Evolutionary conservation across 129 eudicot genomes (phyloP).

Genomic region (Sambucus nigra): DNA sequence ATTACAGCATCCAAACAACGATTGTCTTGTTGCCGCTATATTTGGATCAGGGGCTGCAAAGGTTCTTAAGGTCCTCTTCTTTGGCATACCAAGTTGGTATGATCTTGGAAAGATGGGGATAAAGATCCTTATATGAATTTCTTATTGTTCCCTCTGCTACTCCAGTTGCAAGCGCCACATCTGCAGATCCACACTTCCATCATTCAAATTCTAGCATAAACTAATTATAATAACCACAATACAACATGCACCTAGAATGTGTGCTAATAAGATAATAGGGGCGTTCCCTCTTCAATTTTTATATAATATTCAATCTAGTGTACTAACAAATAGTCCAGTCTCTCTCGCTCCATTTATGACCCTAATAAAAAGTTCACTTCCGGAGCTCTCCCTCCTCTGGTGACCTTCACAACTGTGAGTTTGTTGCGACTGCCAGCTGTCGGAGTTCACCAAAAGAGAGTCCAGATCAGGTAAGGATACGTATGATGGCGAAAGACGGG

Average conservation of each 20-base stretch:
- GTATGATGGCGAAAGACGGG: too few species aligned
- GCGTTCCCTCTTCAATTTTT: not conserved
- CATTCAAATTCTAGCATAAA: not conserved
- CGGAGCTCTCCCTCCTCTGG: too few species aligned
- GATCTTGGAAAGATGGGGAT: slow-evolving; percentile 70
- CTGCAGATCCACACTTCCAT: slow-evolving; percentile 39
- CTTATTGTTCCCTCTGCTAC: slow-evolving; percentile 87
- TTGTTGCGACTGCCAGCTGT: too few species aligned
- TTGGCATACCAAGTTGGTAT: slow-evolving; percentile 84
- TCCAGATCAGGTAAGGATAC: too few species aligned
- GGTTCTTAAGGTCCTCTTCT: slow-evolving; percentile 79
- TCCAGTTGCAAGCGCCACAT: slow-evolving; percentile 78
- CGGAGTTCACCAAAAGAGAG: too few species aligned
- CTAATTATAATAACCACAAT: not conserved
- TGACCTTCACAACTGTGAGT: too few species aligned
- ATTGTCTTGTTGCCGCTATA: too few species aligned
- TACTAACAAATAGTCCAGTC: too few species aligned
- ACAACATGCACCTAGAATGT: not conserved
- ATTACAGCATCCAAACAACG: too few species aligned
- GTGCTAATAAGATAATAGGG: not conserved
- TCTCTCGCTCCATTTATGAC: too few species aligned
- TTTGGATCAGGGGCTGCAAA: slow-evolving; percentile 80
- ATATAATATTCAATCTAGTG: too few species aligned
- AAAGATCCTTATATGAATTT: slow-evolving; percentile 64
- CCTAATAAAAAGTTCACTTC: too few species aligned